phyloP scores from a whole-genome alignment of 371 early-diverging fungal species.

The Apophysomyces elegans region DNA sequence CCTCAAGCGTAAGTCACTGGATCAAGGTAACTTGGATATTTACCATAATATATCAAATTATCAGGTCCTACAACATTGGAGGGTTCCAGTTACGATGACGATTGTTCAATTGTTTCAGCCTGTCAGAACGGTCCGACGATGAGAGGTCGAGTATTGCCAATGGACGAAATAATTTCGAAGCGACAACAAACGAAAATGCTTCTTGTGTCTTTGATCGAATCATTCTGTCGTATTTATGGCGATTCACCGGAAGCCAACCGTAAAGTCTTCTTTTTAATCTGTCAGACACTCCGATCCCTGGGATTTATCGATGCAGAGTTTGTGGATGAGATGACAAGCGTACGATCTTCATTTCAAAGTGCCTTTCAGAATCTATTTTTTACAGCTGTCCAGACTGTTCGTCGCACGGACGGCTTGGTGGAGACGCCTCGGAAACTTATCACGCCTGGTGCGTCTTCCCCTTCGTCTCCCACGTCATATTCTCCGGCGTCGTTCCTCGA shows the following conservation, averaged over 20 bases:
- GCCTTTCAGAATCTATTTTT: slow-evolving; percentile 84
- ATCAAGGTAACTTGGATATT: no score
- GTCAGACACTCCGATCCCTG: slow-evolving; percentile 64
- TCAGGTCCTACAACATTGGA: slow-evolving; percentile 1
- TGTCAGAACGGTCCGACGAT: slow-evolving; percentile 11
- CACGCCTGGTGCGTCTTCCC: slow-evolving; percentile 16
- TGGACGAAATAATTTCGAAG: slow-evolving; percentile 27
- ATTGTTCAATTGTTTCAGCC: slow-evolving; percentile 11
- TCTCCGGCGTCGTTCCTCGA: slow-evolving; percentile 7
- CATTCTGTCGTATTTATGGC: slow-evolving; percentile 86
- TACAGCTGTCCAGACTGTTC: slow-evolving; percentile 77
- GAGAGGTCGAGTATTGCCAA: slow-evolving; percentile 14
- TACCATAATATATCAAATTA: background rate
- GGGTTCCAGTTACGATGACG: slow-evolving; percentile 13
- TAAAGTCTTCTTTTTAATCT: slow-evolving; percentile 80
- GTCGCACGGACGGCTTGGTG: slow-evolving; percentile 23
- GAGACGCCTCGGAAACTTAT: slow-evolving; percentile 25
- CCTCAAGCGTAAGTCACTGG: background rate
- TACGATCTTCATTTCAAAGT: slow-evolving; percentile 79
- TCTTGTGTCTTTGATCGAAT: slow-evolving; percentile 76
- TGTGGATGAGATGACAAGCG: slow-evolving; percentile 72
- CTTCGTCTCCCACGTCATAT: slow-evolving; percentile 17
- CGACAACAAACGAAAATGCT: slow-evolving; percentile 71
- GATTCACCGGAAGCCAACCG: slow-evolving; percentile 82
- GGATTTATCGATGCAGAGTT: slow-evolving; percentile 87